phyloP scores from a whole-genome alignment of 2,329 filamentous ascomycete species.

The Lecanicillium sp. region DNA sequence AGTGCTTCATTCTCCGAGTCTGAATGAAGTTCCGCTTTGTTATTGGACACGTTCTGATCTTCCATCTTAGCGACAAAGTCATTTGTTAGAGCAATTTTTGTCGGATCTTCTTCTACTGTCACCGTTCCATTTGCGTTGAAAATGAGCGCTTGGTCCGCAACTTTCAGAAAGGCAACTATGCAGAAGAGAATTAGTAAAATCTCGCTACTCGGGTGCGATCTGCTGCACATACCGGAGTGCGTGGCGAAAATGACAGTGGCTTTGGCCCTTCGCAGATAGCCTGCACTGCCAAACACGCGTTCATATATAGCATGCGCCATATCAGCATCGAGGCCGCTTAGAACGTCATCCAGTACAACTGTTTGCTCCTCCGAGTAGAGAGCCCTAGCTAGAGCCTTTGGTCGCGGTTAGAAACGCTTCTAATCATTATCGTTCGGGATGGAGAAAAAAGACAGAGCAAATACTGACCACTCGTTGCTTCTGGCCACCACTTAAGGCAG shows the following conservation, averaged over 20 bases:
- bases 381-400: not conserved
- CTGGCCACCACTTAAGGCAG: constrained; percentile 1
- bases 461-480: not conserved
- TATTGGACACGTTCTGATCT: too few relatives aligned
- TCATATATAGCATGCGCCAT: not conserved
- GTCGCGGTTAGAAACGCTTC: not conserved
- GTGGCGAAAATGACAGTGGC: constrained; percentile 2
- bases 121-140: constrained; percentile 1
- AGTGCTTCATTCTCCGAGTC: too few relatives aligned
- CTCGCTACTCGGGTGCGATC: too few relatives aligned
- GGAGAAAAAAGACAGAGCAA: not conserved
- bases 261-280: not conserved
- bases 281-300: not conserved
- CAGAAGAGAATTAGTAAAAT: too few relatives aligned
- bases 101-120: not conserved
- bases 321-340: constrained; percentile 1
- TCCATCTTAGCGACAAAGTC: too few relatives aligned
- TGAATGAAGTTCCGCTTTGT: too few relatives aligned
- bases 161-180: constrained; percentile 1
- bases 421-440: too few relatives aligned
- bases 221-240: not conserved
- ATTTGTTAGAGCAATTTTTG: too few relatives aligned
- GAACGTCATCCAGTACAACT: constrained; percentile 3
- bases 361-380: not conserved
- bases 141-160: constrained; percentile 1